Evolutionary conservation across 75 land plant species (phyloP).

Genomic region (Adiantum capillusveneris): DNA sequence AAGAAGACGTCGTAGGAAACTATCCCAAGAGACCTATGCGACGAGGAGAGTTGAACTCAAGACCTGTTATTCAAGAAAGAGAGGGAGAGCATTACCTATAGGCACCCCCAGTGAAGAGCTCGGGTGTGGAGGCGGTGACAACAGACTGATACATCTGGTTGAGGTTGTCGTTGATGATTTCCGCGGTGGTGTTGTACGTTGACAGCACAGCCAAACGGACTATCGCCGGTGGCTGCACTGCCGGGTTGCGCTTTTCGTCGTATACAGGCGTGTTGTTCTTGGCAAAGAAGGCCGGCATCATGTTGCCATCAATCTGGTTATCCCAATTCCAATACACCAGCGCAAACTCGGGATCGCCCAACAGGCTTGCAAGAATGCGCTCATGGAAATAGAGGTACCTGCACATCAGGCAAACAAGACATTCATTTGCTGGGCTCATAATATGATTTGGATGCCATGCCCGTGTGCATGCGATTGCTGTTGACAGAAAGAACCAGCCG

Average conservation of each 20-base stretch:
- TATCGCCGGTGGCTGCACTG: constrained; percentile 7
- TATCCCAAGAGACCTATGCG: no score
- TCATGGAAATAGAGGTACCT: constrained; percentile 25
- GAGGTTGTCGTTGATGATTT: no score
- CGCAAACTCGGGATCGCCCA: constrained; percentile 40
- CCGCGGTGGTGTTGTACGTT: no score
- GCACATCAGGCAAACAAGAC: no score
- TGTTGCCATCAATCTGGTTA: constrained; percentile 22
- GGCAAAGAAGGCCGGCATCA: constrained; percentile 14
- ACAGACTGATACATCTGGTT: constrained; percentile 24
- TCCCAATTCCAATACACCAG: constrained; percentile 44
- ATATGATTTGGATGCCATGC: no score
- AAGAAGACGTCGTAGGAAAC: no score
- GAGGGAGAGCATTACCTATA: background rate
- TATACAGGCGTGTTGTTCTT: background rate
- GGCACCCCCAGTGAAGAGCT: constrained; percentile 20
- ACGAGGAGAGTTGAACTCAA: no score
- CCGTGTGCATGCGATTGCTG: no score
- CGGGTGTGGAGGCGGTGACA: constrained; percentile 21
- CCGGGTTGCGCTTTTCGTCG: constrained; percentile 3
- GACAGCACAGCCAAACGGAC: background rate
- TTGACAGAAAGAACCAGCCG: no score
- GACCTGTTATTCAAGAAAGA: background rate
- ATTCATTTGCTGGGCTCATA: no score
- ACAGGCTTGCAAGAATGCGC: constrained; percentile 29